Evolutionary conservation across 2,329 filamentous ascomycete genomes (phyloP).

Genomic region (Simplicillium sp.): DNA sequence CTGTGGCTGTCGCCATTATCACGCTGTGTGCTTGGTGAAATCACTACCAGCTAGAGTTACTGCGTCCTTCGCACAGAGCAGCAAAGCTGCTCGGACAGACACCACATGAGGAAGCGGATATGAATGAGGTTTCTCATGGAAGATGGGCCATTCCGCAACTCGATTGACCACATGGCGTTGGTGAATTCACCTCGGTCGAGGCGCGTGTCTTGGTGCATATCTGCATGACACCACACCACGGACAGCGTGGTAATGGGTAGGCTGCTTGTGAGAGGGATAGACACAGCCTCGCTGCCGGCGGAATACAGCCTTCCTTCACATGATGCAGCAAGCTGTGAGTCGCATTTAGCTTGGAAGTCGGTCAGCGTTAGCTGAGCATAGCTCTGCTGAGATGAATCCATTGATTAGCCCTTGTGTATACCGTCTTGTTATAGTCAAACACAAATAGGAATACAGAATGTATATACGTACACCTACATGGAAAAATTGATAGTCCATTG

Average conservation of each 20-base stretch:
- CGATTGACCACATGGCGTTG: conserved; percentile 13
- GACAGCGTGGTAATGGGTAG: conserved; percentile 9
- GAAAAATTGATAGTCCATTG: too few relatives aligned
- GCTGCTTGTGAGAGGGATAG: conserved; percentile 10
- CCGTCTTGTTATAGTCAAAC: too few relatives aligned
- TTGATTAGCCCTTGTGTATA: too few relatives aligned
- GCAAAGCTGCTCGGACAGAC: not conserved
- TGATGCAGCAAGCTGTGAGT: not conserved
- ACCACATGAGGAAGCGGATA: not conserved
- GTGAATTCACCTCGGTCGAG: conserved; percentile 14
- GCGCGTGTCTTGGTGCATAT: conserved; percentile 11
- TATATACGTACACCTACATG: too few relatives aligned
- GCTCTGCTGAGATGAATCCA: too few relatives aligned
- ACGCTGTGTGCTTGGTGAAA: conserved; percentile 1
- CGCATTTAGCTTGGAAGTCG: not conserved
- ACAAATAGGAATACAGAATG: too few relatives aligned
- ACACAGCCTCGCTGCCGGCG: conserved; percentile 11
- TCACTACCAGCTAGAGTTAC: conserved; percentile 1
- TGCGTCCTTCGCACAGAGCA: conserved; percentile 3
- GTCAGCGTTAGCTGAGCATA: not conserved
- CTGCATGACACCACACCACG: conserved; percentile 14
- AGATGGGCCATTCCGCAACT: conserved; percentile 3
- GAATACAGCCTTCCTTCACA: conserved; percentile 8
- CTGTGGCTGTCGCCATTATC: not conserved
- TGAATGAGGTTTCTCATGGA: not conserved